Conservation (phyloP, 2,329 filamentous ascomycete genomes). For the Orbilia blumenaviensis region DNA sequence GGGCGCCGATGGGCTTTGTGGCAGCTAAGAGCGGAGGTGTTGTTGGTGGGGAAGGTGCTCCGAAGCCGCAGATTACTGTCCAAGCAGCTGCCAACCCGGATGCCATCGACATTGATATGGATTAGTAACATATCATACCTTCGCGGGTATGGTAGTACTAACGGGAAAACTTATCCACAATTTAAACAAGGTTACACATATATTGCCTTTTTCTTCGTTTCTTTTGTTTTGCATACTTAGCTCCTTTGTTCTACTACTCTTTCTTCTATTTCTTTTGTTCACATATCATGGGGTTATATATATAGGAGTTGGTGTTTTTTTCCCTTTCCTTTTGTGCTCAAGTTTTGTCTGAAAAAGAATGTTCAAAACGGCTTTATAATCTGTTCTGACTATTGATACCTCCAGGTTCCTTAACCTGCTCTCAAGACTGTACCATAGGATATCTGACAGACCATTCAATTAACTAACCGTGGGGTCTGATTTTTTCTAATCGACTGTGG, state of each 20-base stretch:
- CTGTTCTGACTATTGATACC: conserved; percentile 18
- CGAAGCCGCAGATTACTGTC: conserved; percentile 59
- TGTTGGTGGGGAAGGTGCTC: conserved; percentile 68
- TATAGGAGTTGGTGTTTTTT: conserved; percentile 49
- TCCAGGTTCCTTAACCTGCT: neutral
- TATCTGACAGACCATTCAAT: conserved; percentile 1
- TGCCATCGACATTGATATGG: conserved; percentile 81
- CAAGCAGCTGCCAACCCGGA: conserved; percentile 76
- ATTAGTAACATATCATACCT: conserved; percentile 63
- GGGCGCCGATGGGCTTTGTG: conserved; percentile 89
- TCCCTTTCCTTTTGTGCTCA: neutral
- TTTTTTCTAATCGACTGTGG: neutral
- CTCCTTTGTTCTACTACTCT: conserved; percentile 17
- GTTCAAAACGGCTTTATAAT: conserved; percentile 16
- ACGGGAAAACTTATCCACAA: neutral
- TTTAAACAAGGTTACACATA: neutral
- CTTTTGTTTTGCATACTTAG: neutral
- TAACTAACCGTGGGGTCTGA: neutral
- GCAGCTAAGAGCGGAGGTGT: conserved; percentile 77
- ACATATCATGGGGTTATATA: conserved; percentile 26
- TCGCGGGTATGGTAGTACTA: neutral
- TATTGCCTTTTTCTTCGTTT: conserved; percentile 3
- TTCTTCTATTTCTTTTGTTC: conserved; percentile 25
- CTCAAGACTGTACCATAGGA: conserved; percentile 52
- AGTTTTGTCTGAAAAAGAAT: conserved; percentile 39